Evolutionary conservation across 305 asterid species (phyloP), one percentile per base, ranked within the genome.

Genomic region (Fraxinus dipetala): DNA sequence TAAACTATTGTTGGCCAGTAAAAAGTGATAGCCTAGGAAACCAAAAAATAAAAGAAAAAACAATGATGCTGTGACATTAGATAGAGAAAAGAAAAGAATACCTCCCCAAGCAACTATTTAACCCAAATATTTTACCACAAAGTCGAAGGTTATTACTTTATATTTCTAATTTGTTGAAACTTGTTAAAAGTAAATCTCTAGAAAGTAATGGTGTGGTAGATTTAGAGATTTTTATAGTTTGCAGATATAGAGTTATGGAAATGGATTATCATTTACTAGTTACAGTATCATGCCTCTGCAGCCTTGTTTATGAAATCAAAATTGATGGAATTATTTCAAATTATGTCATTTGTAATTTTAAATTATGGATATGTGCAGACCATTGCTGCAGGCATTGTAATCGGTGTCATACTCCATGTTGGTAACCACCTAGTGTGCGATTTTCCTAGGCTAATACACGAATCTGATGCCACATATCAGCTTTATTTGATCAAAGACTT

Each of bases 341-440:
- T 65, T 26, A 28, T 65, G 32, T 24, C 34, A 26, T 65, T 65
- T 65, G 34, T 63, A 45, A 59, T 61, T 65, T 43, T 31, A 61
- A 79, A 72, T 69, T 70, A 36, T 83, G 76, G 70, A 75, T 16
- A 5, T 73, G 48, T 75, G 79, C 88, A 91, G 94, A 87, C 92
- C 10, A 88, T 91, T 30, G 94, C 95, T 2, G 92, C 91, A 18
- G 94, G 92, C 80, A 87, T 91, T 74, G 90, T 88, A 31, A 84
- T 91, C 10, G 95, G 95, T n/a, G 75, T 91, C 45, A 89, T 90
- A 85, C 91, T 91, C 78, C 95, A 91, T 82, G 95, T 90, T 2
- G 93, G 93, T 20, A 87, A 88, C 85, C 95, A 91, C 78, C 91
- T 91, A 54, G 86, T 94, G 1, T 91, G 95, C 30, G 95, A 91